phyloP scores from a whole-genome alignment of 2,329 filamentous ascomycete species.

The Dactylellina cionopaga region DNA sequence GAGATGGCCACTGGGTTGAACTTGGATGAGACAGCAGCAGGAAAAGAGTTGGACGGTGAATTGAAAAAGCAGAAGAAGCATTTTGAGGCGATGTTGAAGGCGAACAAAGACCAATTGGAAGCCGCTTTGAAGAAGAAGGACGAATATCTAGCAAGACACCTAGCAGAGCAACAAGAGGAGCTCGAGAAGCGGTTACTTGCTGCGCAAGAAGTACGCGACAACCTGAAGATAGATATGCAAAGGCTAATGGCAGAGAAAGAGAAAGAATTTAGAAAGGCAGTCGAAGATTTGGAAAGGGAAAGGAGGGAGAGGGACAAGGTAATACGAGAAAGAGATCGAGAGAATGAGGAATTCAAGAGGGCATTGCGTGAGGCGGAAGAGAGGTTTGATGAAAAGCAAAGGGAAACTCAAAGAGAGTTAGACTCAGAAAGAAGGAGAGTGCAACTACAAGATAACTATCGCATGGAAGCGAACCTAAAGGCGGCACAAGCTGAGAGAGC shows the following conservation, averaged over 20 bases:
- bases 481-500: background rate
- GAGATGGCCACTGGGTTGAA: slow-evolving; percentile 1
- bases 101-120: background rate
- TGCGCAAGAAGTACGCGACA: background rate
- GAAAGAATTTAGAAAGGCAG: background rate
- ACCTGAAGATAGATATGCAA: background rate
- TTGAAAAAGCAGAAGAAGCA: slow-evolving; percentile 1
- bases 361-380: background rate
- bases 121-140: slow-evolving; percentile 1
- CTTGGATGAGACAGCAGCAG: background rate
- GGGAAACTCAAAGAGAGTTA: background rate
- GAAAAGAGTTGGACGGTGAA: background rate
- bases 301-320: background rate
- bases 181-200: background rate
- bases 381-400: background rate
- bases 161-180: background rate
- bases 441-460: background rate
- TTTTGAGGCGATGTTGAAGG: slow-evolving; percentile 1
- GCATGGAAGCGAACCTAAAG: background rate
- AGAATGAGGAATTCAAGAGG: background rate
- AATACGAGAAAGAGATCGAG: background rate
- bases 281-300: background rate
- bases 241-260: background rate
- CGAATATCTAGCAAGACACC: background rate
- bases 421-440: background rate